These are phyloP conservation scores for Dioscorea zingiberensis DNA, from an alignment of 106 monocot species.

Conservation along the genomic window DNA sequence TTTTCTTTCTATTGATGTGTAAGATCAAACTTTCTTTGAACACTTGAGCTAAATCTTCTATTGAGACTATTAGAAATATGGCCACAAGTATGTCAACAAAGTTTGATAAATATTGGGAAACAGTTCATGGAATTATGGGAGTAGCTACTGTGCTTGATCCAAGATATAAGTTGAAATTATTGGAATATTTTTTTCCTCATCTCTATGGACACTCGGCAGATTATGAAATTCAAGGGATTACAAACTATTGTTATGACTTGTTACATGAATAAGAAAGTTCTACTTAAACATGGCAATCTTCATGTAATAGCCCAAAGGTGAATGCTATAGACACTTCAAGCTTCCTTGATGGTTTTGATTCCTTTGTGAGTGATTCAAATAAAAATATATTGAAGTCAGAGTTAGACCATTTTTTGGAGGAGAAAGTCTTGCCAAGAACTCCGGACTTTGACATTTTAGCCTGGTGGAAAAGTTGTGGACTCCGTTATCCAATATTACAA, in stretches of 20 bases:
- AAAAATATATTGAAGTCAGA: background rate
- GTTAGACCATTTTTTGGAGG: no score
- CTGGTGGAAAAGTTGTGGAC: no score
- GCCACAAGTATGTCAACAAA: background rate
- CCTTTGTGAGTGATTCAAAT: no score
- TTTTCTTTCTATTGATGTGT: background rate
- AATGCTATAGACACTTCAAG: no score
- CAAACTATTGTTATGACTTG: background rate
- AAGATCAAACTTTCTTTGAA: background rate
- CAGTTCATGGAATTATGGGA: background rate
- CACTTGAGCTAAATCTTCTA: background rate
- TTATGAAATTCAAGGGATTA: background rate
- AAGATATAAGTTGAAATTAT: background rate
- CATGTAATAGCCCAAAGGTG: background rate
- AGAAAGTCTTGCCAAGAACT: no score
- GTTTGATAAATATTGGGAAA: background rate
- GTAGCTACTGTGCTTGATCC: background rate
- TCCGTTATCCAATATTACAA: no score
- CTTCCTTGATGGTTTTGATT: no score
- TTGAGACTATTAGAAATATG: background rate
- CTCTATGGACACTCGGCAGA: background rate
- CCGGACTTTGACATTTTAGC: no score
- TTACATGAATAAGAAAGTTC: slow-evolving; percentile 1
- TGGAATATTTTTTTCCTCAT: background rate
- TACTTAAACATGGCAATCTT: background rate